Evolutionary conservation across 495 filamentous ascomycete species (phyloP).

Genomic region (Talaromyces trachyspermus): DNA sequence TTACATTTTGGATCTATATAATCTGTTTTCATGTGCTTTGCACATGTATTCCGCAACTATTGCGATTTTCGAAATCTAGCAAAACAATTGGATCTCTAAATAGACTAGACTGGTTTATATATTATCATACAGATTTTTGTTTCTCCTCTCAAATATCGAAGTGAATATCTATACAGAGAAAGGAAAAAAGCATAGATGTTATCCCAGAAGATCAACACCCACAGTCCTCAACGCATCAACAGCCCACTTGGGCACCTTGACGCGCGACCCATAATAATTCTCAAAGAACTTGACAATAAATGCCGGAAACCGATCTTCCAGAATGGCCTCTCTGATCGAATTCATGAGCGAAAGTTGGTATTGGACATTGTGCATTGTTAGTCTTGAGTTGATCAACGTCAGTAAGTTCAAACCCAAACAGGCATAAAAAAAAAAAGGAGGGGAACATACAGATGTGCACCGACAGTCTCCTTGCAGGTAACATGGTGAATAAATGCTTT

Average conservation of each 20-base stretch:
- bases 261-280: constrained; percentile 61
- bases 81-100: no score
- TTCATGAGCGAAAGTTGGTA: constrained; percentile 81
- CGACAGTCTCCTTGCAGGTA: constrained; percentile 92
- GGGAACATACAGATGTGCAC: constrained; percentile 66
- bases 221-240: constrained; percentile 74
- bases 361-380: constrained; percentile 93
- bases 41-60: no score
- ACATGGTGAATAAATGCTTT: constrained; percentile 85
- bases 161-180: no score
- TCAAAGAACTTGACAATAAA: constrained; percentile 75
- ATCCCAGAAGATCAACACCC: constrained; percentile 75
- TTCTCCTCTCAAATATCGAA: no score
- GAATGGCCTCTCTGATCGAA: constrained; percentile 64
- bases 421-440: background rate
- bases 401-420: background rate
- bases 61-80: no score
- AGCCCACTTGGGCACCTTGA: constrained; percentile 73
- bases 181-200: no score
- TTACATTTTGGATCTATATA: background rate
- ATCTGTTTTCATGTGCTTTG: background rate
- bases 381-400: constrained; percentile 19
- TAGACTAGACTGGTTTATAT: no score
- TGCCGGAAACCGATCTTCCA: constrained; percentile 71
- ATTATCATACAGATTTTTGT: no score